A percentile compares a stretch with the other conserved stretches of the same genome.
phyloP scores from a whole-genome alignment of 331 rosid species.

The Dryas integrifolia region DNA sequence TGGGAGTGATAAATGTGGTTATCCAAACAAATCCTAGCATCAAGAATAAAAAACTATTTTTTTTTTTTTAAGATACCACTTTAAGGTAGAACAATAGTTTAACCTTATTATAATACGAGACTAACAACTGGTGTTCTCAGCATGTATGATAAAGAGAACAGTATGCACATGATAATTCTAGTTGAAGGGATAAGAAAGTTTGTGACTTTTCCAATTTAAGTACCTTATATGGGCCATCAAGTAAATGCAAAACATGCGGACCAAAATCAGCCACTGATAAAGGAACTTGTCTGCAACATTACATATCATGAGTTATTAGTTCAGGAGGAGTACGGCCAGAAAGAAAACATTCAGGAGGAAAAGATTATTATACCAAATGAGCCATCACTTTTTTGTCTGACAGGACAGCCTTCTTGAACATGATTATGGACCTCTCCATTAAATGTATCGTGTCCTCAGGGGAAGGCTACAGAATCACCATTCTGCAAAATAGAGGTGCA shows the following conservation, averaged over 20 bases:
- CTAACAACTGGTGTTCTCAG: not conserved
- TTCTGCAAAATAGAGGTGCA: not conserved
- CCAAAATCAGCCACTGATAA: not conserved
- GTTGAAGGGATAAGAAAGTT: not conserved
- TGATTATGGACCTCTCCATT: not conserved
- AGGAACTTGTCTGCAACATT: not conserved
- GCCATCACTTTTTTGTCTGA: no score
- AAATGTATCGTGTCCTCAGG: not conserved
- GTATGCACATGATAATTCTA: not conserved
- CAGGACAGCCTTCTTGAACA: no score
- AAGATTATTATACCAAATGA: not conserved
- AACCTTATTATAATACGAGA: not conserved
- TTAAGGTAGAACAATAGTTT: no score
- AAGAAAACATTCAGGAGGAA: not conserved
- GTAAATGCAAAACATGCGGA: not conserved
- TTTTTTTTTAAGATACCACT: no score
- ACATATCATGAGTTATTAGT: not conserved
- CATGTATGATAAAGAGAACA: not conserved
- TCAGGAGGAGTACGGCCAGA: not conserved
- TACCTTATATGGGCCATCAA: not conserved
- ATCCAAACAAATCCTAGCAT: no score
- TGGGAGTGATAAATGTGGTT: no score
- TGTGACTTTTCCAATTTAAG: not conserved
- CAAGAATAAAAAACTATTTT: no score
- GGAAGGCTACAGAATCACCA: not conserved